Base-by-base conservation (phyloP, 345 rosid genomes). In the Boechera stricta region DNA sequence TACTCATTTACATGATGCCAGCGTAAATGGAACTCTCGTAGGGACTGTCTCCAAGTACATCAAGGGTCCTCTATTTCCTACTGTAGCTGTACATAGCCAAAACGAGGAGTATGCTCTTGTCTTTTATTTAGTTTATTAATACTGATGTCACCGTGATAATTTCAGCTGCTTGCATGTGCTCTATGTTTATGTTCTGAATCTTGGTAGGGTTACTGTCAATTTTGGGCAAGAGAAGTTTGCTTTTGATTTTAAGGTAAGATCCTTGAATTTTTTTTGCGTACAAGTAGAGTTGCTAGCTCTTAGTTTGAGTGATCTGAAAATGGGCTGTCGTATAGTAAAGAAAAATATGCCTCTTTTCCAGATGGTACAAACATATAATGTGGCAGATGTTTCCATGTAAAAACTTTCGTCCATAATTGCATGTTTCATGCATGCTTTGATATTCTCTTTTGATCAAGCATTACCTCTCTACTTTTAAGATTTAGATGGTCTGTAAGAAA, bases 61-160 rank as follows among this genome's bases (percentile, higher is more conserved):
- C 72, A 90, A 86, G 75, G 88, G 90, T 77, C 82, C 91, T 71
- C 78, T 92, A 63, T 89, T 83, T 66, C 98, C 97, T 65, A 94
- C 98, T 4, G 76, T 90, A 76, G 86, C 92, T 74, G 97, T 94
- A 81, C 97, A 94, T 79, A 94, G 98, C 86, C 97, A 77, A 82
- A 86, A 90, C 60, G 97, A 94, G 80, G 98, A 94, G 98, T 94
- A 90, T 73, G 94, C 69, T 31, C 31, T 49, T 67, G 0, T 68
- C 31, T 31, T 66, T 67, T 59, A 39, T 7, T 62, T 63, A 57
- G 51, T 36, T 16, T 62, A 11, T 55, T 53, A 42, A 32, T 39
- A 24, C 5, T 2, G 16, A 28, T 64, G 39, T 47, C 1, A 24
- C 29, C 15, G 2, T 60, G 36, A 5, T 36, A 36, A 28, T 69